Percentiles rank a stretch among this genome's conserved stretches.
These are phyloP conservation scores for Vachellia collinsii DNA, from an alignment of 306 rosid species.

Conservation along the genomic window DNA sequence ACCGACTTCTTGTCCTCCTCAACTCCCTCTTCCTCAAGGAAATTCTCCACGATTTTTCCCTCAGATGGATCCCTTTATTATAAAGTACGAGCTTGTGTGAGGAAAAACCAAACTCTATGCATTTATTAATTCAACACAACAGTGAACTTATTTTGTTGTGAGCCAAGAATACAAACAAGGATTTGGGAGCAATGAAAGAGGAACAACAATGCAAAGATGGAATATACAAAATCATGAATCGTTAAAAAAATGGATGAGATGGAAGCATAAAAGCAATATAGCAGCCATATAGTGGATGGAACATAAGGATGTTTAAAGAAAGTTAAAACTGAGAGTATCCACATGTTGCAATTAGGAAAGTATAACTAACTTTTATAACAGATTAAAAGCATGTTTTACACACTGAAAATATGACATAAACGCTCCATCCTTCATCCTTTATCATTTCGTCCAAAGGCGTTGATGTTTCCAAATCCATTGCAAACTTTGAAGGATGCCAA, in stretches of 20 bases:
- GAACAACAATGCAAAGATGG: conserved; percentile 5
- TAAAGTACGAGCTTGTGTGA: conserved; percentile 10
- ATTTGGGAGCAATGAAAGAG: background rate
- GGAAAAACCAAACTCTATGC: background rate
- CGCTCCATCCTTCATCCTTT: background rate
- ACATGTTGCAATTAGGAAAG: background rate
- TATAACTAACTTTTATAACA: background rate
- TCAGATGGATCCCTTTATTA: conserved; percentile 70
- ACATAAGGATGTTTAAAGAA: background rate
- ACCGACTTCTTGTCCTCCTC: conserved; percentile 58
- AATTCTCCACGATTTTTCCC: conserved; percentile 67
- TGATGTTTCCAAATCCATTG: background rate
- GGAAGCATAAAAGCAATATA: background rate
- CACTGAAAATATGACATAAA: background rate
- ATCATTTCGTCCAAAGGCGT: background rate
- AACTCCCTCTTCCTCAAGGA: conserved; percentile 72
- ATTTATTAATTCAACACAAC: too few species aligned
- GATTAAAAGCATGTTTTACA: background rate
- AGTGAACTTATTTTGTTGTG: too few species aligned
- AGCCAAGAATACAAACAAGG: too few species aligned
- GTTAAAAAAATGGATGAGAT: background rate
- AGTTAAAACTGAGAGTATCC: background rate
- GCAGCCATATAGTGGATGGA: background rate
- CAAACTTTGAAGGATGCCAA: background rate
- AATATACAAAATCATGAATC: background rate